phyloP scores from a whole-genome alignment of 352 stramenopile species.

The Thalassiosira oceanica region DNA sequence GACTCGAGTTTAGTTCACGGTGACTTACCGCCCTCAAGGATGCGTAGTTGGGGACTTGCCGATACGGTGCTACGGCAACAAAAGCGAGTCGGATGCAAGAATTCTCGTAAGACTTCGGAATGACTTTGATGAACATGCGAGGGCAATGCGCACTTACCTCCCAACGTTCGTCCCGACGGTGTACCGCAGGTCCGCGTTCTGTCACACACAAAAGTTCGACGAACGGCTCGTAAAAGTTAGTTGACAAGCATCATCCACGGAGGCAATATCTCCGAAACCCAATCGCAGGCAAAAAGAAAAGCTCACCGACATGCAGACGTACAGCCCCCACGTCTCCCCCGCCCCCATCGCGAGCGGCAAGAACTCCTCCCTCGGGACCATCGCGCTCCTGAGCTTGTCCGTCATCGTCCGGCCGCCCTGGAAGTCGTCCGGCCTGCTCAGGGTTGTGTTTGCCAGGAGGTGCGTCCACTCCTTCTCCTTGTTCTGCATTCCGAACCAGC shows the following conservation, averaged over 20 bases:
- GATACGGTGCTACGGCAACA: too few species aligned
- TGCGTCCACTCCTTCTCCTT: slow-evolving; percentile 19
- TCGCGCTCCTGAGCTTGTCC: slow-evolving; percentile 19
- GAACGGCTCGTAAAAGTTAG: too few species aligned
- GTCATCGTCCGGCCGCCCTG: slow-evolving; percentile 16
- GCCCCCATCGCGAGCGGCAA: slow-evolving; percentile 23
- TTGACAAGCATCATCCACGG: too few species aligned
- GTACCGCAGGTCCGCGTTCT: slow-evolving; percentile 24
- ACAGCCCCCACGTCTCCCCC: slow-evolving; percentile 32
- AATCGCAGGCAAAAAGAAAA: too few species aligned
- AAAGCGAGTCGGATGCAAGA: too few species aligned
- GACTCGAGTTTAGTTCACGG: too few species aligned
- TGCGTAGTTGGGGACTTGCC: slow-evolving; percentile 20
- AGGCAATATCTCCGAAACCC: too few species aligned
- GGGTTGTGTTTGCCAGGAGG: slow-evolving; percentile 26
- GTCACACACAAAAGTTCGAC: too few species aligned
- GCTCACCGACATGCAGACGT: slow-evolving; percentile 20
- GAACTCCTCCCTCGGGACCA: slow-evolving; percentile 18
- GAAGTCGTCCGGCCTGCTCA: slow-evolving; percentile 25
- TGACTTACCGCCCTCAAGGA: slow-evolving; percentile 40
- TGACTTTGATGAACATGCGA: too few species aligned
- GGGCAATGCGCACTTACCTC: too few species aligned
- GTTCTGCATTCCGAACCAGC: slow-evolving; percentile 41
- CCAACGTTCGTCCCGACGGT: slow-evolving; percentile 25
- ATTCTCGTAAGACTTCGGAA: too few species aligned